These are phyloP conservation scores for Epichloe festucae DNA, from an alignment of 2,329 filamentous ascomycete genomes.

Conservation along the genomic window DNA sequence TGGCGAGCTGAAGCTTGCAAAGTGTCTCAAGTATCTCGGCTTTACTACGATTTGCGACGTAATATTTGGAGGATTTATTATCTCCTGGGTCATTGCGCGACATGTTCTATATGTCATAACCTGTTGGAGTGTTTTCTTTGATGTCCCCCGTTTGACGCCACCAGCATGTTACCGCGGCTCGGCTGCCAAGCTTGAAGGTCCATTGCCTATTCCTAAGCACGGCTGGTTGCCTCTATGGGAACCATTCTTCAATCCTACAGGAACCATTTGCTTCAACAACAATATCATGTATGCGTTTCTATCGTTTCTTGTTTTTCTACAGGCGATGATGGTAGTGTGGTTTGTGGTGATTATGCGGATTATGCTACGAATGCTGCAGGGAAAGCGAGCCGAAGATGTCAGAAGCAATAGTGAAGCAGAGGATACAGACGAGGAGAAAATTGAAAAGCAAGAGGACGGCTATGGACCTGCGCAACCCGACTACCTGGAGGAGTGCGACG, in stretches of 20 bases:
- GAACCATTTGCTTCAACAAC: slow-evolving; percentile 67
- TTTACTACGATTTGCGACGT: slow-evolving; percentile 66
- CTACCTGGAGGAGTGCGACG: not conserved
- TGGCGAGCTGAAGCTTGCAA: slow-evolving; percentile 50
- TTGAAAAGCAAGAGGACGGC: not conserved
- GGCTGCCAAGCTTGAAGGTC: slow-evolving; percentile 40
- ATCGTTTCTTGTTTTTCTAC: slow-evolving; percentile 60
- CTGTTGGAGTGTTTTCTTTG: slow-evolving; percentile 68
- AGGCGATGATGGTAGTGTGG: slow-evolving; percentile 39
- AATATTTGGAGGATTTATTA: slow-evolving; percentile 74
- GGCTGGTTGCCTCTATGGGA: slow-evolving; percentile 52
- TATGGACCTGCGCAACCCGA: not conserved
- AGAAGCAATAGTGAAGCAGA: not conserved
- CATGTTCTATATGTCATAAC: slow-evolving; percentile 70
- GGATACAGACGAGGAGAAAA: too few relatives aligned
- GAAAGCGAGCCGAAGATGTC: not conserved
- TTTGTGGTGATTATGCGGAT: not conserved
- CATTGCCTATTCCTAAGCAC: slow-evolving; percentile 35
- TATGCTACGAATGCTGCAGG: not conserved
- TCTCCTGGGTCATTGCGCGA: slow-evolving; percentile 71
- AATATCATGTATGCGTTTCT: slow-evolving; percentile 68
- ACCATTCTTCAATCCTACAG: slow-evolving; percentile 58
- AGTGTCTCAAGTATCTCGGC: slow-evolving; percentile 83
- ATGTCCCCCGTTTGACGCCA: slow-evolving; percentile 48
- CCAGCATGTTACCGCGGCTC: slow-evolving; percentile 59